These are phyloP conservation scores for Lichina pygmaea DNA, from an alignment of 495 filamentous ascomycete species.

Conservation along the genomic window DNA sequence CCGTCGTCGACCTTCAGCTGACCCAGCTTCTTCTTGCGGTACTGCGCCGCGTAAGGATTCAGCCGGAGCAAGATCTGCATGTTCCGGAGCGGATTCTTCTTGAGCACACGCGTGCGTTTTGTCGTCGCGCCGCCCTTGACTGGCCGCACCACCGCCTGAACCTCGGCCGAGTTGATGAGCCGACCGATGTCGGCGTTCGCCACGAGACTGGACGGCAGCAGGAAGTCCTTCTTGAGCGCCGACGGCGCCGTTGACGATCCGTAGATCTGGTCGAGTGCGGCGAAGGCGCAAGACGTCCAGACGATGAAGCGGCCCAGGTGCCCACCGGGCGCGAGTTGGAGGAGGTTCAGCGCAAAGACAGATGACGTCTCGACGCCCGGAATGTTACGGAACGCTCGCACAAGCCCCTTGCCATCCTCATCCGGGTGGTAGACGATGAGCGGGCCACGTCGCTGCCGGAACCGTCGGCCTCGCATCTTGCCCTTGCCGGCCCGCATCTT, in stretches of 20 bases:
- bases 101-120: constrained; percentile 78
- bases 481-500: constrained; percentile 96
- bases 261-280: constrained; percentile 88
- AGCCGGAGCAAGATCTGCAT: constrained; percentile 89
- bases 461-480: constrained; percentile 80
- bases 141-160: constrained; percentile 73
- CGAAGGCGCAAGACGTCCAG: constrained; percentile 93
- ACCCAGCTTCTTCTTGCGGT: constrained; percentile 57
- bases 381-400: constrained; percentile 89
- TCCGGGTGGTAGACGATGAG: constrained; percentile 89
- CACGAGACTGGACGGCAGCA: constrained; percentile 69
- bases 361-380: constrained; percentile 91
- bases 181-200: constrained; percentile 78
- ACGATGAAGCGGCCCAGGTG: constrained; percentile 97
- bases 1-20: constrained; percentile 25
- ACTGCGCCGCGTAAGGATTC: constrained; percentile 85
- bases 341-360: constrained; percentile 88
- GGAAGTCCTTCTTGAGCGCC: constrained; percentile 92
- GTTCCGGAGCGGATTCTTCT: constrained; percentile 99
- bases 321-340: constrained; percentile 94
- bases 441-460: constrained; percentile 90
- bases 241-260: constrained; percentile 64
- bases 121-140: constrained; percentile 72
- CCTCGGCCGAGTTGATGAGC: constrained; percentile 95
- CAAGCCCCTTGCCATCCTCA: constrained; percentile 73